Conservation (phyloP, 164 flowering plant species). For the Taxillus chinensis region DNA sequence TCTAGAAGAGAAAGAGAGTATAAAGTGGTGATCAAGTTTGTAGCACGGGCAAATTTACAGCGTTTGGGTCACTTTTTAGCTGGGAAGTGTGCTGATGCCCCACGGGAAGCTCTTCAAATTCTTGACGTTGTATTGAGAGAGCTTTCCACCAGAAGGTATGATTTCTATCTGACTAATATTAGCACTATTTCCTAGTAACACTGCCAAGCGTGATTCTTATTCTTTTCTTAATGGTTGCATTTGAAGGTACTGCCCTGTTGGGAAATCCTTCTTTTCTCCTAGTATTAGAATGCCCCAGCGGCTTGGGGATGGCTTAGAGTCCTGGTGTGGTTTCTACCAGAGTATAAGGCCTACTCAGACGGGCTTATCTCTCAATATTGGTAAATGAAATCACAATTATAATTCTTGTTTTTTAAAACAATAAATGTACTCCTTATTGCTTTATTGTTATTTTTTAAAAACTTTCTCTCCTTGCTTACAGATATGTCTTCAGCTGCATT, state of each 20-base stretch:
- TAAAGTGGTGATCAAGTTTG: slow-evolving; percentile 73
- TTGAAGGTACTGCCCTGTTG: slow-evolving; percentile 61
- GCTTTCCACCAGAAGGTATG: slow-evolving; percentile 60
- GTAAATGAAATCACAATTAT: slow-evolving; percentile 20
- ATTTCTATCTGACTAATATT: background rate
- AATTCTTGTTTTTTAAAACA: background rate
- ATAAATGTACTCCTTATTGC: background rate
- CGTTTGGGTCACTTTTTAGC: slow-evolving; percentile 75
- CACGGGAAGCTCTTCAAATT: slow-evolving; percentile 79
- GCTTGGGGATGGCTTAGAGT: slow-evolving; percentile 86
- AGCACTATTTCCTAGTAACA: too few relatives aligned
- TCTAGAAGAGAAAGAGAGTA: slow-evolving; percentile 62
- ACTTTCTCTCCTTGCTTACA: slow-evolving; percentile 10
- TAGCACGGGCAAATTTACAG: slow-evolving; percentile 65
- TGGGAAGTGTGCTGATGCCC: slow-evolving; percentile 81
- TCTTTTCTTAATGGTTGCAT: slow-evolving; percentile 4
- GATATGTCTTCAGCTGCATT: slow-evolving; percentile 80
- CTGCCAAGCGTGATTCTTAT: background rate
- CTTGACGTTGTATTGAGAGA: slow-evolving; percentile 83
- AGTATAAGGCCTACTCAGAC: slow-evolving; percentile 94
- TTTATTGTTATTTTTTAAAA: background rate
- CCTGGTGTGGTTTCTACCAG: slow-evolving; percentile 96
- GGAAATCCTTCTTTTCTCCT: slow-evolving; percentile 83
- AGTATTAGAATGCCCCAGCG: slow-evolving; percentile 58
- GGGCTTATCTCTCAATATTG: slow-evolving; percentile 89